phyloP scores from a whole-genome alignment of 2,329 filamentous ascomycete genomes.

The Calonectria hawksworthii region DNA sequence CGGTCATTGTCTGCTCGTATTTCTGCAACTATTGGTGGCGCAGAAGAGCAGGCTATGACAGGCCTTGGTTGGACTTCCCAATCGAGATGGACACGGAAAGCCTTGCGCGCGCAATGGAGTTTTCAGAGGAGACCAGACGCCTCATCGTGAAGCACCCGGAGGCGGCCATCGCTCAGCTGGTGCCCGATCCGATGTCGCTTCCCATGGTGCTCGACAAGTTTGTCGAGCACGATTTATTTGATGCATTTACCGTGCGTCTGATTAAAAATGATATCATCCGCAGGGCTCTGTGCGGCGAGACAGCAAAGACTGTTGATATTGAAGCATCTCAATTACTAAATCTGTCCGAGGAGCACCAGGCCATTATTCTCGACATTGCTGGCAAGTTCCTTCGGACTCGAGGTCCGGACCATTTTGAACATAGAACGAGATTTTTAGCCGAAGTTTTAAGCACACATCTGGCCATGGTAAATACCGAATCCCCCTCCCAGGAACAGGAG shows the following conservation, averaged over 20 bases:
- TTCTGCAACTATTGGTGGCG: slow-evolving; percentile 65
- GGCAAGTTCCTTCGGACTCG: slow-evolving; percentile 21
- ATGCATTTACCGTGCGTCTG: slow-evolving; percentile 29
- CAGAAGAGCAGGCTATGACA: slow-evolving; percentile 58
- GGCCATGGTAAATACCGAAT: background rate
- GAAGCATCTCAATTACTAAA: background rate
- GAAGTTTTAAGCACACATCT: slow-evolving; percentile 35
- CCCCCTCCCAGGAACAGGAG: background rate
- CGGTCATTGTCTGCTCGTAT: slow-evolving; percentile 62
- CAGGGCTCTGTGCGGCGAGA: background rate
- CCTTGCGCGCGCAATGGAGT: slow-evolving; percentile 28
- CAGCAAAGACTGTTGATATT: background rate
- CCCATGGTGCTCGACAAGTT: slow-evolving; percentile 22
- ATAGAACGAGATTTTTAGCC: slow-evolving; percentile 36
- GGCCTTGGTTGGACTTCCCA: slow-evolving; percentile 26
- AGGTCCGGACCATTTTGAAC: slow-evolving; percentile 23
- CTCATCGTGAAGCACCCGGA: slow-evolving; percentile 15
- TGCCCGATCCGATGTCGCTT: slow-evolving; percentile 1
- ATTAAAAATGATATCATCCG: slow-evolving; percentile 2
- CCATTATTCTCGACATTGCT: slow-evolving; percentile 16
- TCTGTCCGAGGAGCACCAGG: slow-evolving; percentile 18
- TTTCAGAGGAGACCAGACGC: slow-evolving; percentile 25
- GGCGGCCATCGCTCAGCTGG: slow-evolving; percentile 9
- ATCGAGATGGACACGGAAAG: background rate
- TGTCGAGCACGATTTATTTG: slow-evolving; percentile 36